A percentile compares a stretch with the other conserved stretches of the same genome.
Evolutionary conservation across 495 filamentous ascomycete species (phyloP).

Genomic region (Neurospora tetrasperma): DNA sequence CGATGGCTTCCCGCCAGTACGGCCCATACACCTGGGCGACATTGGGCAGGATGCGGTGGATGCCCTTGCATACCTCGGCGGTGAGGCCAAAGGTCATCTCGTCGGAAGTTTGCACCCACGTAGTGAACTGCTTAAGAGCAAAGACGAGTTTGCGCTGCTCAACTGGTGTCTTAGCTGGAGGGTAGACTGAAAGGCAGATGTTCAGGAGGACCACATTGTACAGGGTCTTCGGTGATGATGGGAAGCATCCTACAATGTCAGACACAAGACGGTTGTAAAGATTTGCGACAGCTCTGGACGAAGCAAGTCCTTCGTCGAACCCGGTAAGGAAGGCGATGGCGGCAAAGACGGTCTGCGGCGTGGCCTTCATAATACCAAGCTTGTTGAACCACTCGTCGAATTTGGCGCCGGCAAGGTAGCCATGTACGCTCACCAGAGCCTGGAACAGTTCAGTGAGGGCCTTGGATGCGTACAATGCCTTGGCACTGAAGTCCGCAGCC

Average conservation of each 20-base stretch:
- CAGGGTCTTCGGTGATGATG: slow-evolving; percentile 28
- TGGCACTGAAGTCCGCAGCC: slow-evolving; percentile 20
- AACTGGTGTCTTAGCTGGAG: slow-evolving; percentile 37
- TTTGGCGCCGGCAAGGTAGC: slow-evolving; percentile 18
- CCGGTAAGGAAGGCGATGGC: slow-evolving; percentile 45
- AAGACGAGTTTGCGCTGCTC: slow-evolving; percentile 76
- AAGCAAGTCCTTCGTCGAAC: slow-evolving; percentile 36
- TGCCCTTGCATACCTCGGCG: slow-evolving; percentile 49
- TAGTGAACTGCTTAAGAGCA: slow-evolving; percentile 64
- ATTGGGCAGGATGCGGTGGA: slow-evolving; percentile 56
- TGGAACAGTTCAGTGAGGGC: slow-evolving; percentile 34
- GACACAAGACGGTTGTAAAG: slow-evolving; percentile 46
- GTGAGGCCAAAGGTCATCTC: slow-evolving; percentile 40
- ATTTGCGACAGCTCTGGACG: slow-evolving; percentile 31
- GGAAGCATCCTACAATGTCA: slow-evolving; percentile 36
- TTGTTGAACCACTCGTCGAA: slow-evolving; percentile 33
- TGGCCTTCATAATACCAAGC: slow-evolving; percentile 27
- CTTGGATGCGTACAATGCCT: slow-evolving; percentile 40
- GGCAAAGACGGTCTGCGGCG: slow-evolving; percentile 34
- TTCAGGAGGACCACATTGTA: slow-evolving; percentile 35
- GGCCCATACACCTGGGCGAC: slow-evolving; percentile 72
- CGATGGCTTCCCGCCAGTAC: slow-evolving; percentile 65
- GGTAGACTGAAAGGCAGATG: slow-evolving; percentile 33
- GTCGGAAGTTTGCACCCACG: slow-evolving; percentile 52
- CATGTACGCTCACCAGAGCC: slow-evolving; percentile 26